A percentile compares a stretch with the other conserved stretches of the same genome.
These are phyloP conservation scores for Eleusine indica DNA, from an alignment of 176 grass and related monocot species.

Conservation along the genomic window DNA sequence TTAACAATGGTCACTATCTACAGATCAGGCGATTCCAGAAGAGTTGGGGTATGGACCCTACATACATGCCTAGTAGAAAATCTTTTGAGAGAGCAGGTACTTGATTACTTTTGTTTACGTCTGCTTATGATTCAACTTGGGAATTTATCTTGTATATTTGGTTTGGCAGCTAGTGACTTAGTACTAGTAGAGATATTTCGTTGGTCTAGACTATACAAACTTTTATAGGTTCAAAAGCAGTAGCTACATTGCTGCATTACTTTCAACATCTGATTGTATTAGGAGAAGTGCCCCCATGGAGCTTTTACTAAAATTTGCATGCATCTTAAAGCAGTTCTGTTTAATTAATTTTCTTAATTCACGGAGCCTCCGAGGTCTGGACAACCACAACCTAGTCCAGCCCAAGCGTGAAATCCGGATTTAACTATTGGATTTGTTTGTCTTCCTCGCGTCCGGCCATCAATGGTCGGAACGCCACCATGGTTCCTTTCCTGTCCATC, in stretches of 20 bases:
- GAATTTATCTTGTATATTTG: neutral
- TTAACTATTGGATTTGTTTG: too few relatives aligned
- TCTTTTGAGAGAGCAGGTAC: slow-evolving; percentile 95
- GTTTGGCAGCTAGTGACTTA: neutral
- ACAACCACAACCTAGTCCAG: too few relatives aligned
- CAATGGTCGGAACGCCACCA: too few relatives aligned
- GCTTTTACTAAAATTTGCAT: too few relatives aligned
- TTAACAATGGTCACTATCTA: slow-evolving; percentile 27
- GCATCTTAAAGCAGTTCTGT: too few relatives aligned
- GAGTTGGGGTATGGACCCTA: slow-evolving; percentile 87
- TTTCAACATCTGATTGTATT: neutral
- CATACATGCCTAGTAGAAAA: slow-evolving; percentile 93
- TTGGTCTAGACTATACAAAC: neutral
- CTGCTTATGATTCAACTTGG: neutral
- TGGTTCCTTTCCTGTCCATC: too few relatives aligned
- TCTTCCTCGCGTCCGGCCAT: too few relatives aligned
- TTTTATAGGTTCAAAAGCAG: neutral
- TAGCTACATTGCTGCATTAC: neutral
- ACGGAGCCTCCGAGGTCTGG: too few relatives aligned
- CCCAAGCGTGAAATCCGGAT: too few relatives aligned
- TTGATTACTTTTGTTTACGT: slow-evolving; percentile 4
- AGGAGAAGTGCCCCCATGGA: too few relatives aligned
- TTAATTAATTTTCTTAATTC: too few relatives aligned
- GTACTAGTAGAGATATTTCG: neutral
- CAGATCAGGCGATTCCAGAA: slow-evolving; percentile 87